Evolutionary conservation across 2,329 filamentous ascomycete genomes (phyloP).

Genomic region (Emmonsiellopsis sp.): DNA sequence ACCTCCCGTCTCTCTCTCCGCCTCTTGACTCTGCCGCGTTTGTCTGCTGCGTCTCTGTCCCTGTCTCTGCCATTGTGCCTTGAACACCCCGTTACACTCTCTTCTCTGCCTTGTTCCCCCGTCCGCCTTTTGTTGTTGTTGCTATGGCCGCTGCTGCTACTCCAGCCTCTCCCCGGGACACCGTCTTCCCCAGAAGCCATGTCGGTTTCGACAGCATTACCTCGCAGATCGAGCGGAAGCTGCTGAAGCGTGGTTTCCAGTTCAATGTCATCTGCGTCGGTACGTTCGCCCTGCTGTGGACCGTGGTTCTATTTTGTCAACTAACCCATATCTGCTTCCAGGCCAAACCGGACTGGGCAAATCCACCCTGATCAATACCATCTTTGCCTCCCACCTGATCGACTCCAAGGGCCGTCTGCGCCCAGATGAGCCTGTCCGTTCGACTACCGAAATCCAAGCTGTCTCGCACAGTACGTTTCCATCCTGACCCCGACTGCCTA

Average conservation of each 20-base stretch:
- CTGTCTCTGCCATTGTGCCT: too few species aligned
- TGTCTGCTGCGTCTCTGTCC: too few species aligned
- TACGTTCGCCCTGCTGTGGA: slow-evolving; percentile 48
- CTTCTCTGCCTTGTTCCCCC: not conserved
- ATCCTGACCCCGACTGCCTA: not conserved
- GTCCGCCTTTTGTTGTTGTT: slow-evolving; percentile 2
- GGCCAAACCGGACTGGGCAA: slow-evolving; percentile 98
- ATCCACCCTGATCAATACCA: slow-evolving; percentile 98
- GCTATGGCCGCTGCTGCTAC: slow-evolving; percentile 9
- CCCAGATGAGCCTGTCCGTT: slow-evolving; percentile 86
- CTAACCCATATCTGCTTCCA: slow-evolving; percentile 35
- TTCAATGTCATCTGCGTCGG: slow-evolving; percentile 99
- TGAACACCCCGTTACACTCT: too few species aligned
- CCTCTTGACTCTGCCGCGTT: not conserved
- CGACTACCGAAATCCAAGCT: slow-evolving; percentile 95
- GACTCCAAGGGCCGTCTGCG: slow-evolving; percentile 94
- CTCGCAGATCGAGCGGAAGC: slow-evolving; percentile 98
- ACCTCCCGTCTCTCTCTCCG: not conserved
- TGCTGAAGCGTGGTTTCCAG: slow-evolving; percentile 98
- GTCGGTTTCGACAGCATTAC: slow-evolving; percentile 99
- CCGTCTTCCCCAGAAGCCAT: slow-evolving; percentile 85
- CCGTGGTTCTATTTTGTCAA: slow-evolving; percentile 3
- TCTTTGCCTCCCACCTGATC: slow-evolving; percentile 98
- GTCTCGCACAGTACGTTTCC: slow-evolving; percentile 67
- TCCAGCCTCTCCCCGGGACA: slow-evolving; percentile 33